phyloP scores from a whole-genome alignment of 1,284 basidiomycete genomes.

The Bjerkandera adusta region DNA sequence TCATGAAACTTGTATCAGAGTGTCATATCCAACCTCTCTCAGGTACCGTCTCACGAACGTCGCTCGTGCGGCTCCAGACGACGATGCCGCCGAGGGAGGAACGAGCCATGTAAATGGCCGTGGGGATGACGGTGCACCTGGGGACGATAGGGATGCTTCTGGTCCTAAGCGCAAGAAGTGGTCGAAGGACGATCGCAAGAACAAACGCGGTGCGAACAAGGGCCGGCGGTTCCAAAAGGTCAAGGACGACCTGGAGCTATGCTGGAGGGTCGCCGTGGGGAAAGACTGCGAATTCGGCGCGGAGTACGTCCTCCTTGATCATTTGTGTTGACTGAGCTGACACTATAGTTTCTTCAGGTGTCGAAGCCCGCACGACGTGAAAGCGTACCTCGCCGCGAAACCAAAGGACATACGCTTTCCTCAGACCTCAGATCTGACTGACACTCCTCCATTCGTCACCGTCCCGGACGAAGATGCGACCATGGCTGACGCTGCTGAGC shows the following conservation, averaged over 20 bases:
- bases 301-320: conserved; percentile 42
- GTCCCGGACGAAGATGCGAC: conserved; percentile 22
- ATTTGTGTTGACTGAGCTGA: conserved; percentile 1
- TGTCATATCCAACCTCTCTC: conserved; percentile 10
- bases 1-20: conserved; percentile 12
- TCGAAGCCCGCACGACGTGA: conserved; percentile 78
- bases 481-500: conserved; percentile 32
- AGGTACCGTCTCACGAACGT: conserved; percentile 59
- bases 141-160: conserved; percentile 25
- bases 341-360: conserved; percentile 51
- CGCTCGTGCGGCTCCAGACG: conserved; percentile 50
- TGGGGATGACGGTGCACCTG: conserved; percentile 25
- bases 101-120: conserved; percentile 38
- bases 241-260: conserved; percentile 72
- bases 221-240: conserved; percentile 70
- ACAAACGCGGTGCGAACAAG: conserved; percentile 76
- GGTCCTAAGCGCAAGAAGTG: conserved; percentile 40
- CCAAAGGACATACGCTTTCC: conserved; percentile 70
- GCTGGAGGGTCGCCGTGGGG: conserved; percentile 69
- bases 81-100: conserved; percentile 74
- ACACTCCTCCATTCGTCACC: conserved; percentile 58
- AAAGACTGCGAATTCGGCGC: conserved; percentile 61
- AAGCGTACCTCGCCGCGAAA: conserved; percentile 76
- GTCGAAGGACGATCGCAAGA: conserved; percentile 66
- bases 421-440: conserved; percentile 37